Percentiles rank a stretch among this genome's conserved stretches.
Conservation (phyloP, 2,329 filamentous ascomycete species). For the Trichothecium roseum region DNA sequence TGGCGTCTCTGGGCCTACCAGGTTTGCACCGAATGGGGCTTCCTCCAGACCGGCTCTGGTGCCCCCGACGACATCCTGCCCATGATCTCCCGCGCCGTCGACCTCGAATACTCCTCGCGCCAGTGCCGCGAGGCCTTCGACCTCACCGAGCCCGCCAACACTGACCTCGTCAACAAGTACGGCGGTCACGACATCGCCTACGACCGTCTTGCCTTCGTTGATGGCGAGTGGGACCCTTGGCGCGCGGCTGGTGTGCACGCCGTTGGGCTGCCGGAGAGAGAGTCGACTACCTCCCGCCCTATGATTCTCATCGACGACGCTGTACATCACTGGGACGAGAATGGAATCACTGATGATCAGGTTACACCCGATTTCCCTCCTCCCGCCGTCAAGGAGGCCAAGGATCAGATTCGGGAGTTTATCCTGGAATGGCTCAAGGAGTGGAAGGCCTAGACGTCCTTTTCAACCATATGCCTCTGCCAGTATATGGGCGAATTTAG, state of each 20-base stretch:
- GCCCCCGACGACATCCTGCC: slow-evolving; percentile 55
- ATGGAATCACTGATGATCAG: slow-evolving; percentile 4
- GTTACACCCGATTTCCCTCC: slow-evolving; percentile 2
- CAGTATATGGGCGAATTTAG: too few relatives aligned
- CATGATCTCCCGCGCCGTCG: slow-evolving; percentile 60
- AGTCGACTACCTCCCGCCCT: slow-evolving; percentile 5
- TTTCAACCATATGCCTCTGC: too few relatives aligned
- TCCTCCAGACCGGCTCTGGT: slow-evolving; percentile 61
- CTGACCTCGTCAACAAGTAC: slow-evolving; percentile 62
- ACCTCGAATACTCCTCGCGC: slow-evolving; percentile 49
- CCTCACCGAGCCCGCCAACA: slow-evolving; percentile 51
- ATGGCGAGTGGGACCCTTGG: slow-evolving; percentile 76
- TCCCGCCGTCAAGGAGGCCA: slow-evolving; percentile 2
- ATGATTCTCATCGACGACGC: slow-evolving; percentile 7
- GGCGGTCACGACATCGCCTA: slow-evolving; percentile 66
- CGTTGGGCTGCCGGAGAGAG: slow-evolving; percentile 20
- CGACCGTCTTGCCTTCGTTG: slow-evolving; percentile 63
- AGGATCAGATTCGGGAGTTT: slow-evolving; percentile 4
- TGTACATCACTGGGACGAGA: slow-evolving; percentile 8
- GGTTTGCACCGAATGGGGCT: slow-evolving; percentile 49
- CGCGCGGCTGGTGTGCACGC: slow-evolving; percentile 62
- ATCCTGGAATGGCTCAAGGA: slow-evolving; percentile 7
- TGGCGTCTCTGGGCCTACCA: slow-evolving; percentile 8
- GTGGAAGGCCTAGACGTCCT: slow-evolving; percentile 1
- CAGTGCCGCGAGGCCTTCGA: slow-evolving; percentile 62